These are phyloP conservation scores for Acanthamoeba castellanii DNA, from an alignment of 208 protist genomes.

Conservation along the genomic window DNA sequence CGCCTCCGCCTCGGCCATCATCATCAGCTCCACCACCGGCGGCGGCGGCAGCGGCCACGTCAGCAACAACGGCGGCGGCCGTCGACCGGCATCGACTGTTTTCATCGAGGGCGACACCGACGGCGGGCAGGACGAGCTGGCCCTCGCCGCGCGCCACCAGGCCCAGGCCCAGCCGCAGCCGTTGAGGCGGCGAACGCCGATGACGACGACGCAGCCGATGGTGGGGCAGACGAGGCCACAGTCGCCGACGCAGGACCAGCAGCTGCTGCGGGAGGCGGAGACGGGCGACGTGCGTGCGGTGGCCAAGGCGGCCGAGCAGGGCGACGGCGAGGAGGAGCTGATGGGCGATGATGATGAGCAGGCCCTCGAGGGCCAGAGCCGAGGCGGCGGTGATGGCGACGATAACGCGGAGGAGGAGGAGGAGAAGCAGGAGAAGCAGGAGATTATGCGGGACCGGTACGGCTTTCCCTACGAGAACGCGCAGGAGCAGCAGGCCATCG, in stretches of 20 bases:
- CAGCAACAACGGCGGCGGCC: background rate
- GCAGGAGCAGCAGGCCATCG: constrained; percentile 37
- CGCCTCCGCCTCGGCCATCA: background rate
- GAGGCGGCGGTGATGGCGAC: background rate
- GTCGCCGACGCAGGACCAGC: background rate
- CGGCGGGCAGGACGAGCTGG: background rate
- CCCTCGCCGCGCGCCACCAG: too few relatives aligned
- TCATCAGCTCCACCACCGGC: background rate
- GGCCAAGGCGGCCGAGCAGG: background rate
- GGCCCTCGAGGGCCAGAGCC: background rate
- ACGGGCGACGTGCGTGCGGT: background rate
- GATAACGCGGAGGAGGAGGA: background rate
- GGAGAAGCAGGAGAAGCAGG: background rate
- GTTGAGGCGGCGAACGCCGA: background rate
- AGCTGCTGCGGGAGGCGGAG: background rate
- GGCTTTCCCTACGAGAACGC: constrained; percentile 5
- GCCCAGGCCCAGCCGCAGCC: background rate
- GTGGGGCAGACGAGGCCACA: background rate
- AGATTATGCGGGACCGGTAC: background rate
- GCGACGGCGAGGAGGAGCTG: background rate
- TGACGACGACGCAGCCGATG: background rate
- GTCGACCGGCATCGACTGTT: background rate
- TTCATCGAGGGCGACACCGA: background rate
- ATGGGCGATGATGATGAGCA: background rate
- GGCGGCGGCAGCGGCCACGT: background rate